Percentiles rank a stretch among this genome's conserved stretches.
These are phyloP conservation scores for Datura wrightii DNA, from an alignment of 257 asterid species.

Conservation along the genomic window DNA sequence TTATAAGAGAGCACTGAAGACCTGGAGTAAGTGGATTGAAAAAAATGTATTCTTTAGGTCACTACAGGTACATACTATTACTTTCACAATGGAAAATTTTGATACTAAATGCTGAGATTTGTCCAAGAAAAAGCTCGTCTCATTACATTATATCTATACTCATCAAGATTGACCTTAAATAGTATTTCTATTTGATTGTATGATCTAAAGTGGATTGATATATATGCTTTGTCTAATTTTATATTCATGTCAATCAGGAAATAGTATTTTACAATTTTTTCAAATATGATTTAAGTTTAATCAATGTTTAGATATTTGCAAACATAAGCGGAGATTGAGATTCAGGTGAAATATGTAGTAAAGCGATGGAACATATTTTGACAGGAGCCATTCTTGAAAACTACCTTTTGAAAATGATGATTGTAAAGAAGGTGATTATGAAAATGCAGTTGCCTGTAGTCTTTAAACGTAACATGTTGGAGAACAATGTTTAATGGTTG, in stretches of 20 bases:
- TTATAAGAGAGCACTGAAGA: constrained; percentile 77
- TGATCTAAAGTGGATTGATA: background rate
- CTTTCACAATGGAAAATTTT: background rate
- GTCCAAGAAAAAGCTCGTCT: background rate
- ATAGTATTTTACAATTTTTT: background rate
- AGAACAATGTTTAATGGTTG: too few species aligned
- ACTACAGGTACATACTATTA: constrained; percentile 64
- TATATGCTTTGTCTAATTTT: background rate
- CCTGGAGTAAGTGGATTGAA: constrained; percentile 91
- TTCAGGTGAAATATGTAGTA: constrained; percentile 91
- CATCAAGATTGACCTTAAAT: background rate
- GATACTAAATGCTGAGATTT: background rate
- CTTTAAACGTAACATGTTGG: constrained; percentile 72
- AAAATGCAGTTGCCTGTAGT: constrained; percentile 64
- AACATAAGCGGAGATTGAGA: constrained; percentile 99
- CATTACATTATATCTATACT: background rate
- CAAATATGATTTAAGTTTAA: background rate
- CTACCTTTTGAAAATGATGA: constrained; percentile 89
- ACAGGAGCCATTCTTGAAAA: constrained; percentile 66
- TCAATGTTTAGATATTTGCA: background rate
- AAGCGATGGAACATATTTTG: constrained; percentile 75
- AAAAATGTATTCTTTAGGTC: constrained; percentile 86
- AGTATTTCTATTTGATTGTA: background rate
- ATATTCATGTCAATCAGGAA: background rate
- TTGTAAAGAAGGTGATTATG: constrained; percentile 64